Percentiles rank a stretch among this genome's conserved stretches.
Evolutionary conservation across 805 yeast genomes (phyloP).

Genomic region (Metschnikowia koreensis): DNA sequence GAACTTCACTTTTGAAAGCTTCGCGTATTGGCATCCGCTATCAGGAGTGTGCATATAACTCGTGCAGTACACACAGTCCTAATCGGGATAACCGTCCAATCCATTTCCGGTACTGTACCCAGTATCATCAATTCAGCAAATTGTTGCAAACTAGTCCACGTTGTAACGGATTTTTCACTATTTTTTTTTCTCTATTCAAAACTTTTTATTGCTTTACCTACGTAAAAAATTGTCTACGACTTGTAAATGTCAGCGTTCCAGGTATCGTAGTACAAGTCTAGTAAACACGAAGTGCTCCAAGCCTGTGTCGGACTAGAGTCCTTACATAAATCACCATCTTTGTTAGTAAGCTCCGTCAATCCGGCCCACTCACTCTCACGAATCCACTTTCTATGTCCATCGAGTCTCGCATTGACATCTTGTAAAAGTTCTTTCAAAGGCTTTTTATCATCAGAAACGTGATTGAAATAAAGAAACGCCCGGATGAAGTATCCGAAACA

Average conservation of each 20-base stretch:
- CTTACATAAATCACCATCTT: slow-evolving; percentile 73
- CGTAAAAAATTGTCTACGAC: not conserved
- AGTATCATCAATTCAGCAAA: too few relatives aligned
- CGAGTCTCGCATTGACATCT: slow-evolving; percentile 57
- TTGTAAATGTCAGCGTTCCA: slow-evolving; percentile 26
- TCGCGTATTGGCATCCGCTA: too few relatives aligned
- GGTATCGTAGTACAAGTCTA: slow-evolving; percentile 74
- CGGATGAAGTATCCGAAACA: slow-evolving; percentile 81
- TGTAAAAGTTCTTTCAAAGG: slow-evolving; percentile 56
- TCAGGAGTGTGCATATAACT: too few relatives aligned
- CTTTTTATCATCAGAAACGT: slow-evolving; percentile 35
- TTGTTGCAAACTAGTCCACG: too few relatives aligned
- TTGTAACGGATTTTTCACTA: too few relatives aligned
- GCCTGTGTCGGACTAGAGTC: slow-evolving; percentile 97
- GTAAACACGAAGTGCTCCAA: slow-evolving; percentile 86
- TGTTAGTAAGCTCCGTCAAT: slow-evolving; percentile 85
- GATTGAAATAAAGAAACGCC: slow-evolving; percentile 62
- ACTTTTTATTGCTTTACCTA: too few relatives aligned
- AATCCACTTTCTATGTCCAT: slow-evolving; percentile 68
- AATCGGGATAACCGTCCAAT: too few relatives aligned
- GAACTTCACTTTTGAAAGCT: too few relatives aligned
- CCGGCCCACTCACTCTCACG: slow-evolving; percentile 88
- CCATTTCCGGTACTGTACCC: too few relatives aligned
- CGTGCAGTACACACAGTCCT: too few relatives aligned
- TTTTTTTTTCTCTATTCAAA: too few relatives aligned